Base-by-base conservation (phyloP, 495 filamentous ascomycete genomes). In the Aspergillus avenaceus region DNA sequence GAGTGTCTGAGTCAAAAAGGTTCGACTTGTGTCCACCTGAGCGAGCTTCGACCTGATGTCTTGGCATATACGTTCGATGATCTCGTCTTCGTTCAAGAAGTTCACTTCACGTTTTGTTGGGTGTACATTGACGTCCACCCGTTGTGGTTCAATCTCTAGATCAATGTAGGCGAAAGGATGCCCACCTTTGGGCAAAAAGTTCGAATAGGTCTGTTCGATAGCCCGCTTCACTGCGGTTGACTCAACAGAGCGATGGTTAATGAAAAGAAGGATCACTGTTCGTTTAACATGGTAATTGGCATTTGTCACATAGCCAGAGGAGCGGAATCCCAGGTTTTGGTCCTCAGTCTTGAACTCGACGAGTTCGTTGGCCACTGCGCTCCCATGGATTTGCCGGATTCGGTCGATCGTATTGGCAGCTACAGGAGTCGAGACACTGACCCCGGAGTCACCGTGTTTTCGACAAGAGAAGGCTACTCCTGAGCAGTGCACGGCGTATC, bases 91-190 rank as follows among this genome's bases (percentile, higher is more conserved):
- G 54, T 97, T 96, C 4, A 99, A 77, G 63, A 99, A 97, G 62
- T 97, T 95, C 24, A 99, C 95, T 65, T 99, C 95, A 43, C 92
- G 80, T 64, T 99, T 99, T 2, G 95, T 97, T 4, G 95, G 95
- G 63, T 99, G 95, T 0, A 99, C 84, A 59, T 99, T 99, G 60
- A 99, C 95, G 66, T 99, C 95, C 3, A 99, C 90, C 12, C 91
- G 81, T 31, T 87, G 81, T 8, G 95, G 93, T 51, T 97, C 91
- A 53, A 99, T 92, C 48, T 96, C 89, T 1, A 99, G 75, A 57
- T 87, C 93, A 24, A 99, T 77, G 61, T 97, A 99, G 38, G 90
- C 73, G 64, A 97, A 97, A 1, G 95, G 95, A 62, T 97, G 93
- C 8, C 92, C 90, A 18, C 87, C 90, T 65, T 97, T 99, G 1